phyloP scores from a whole-genome alignment of 345 rosid genomes.

The Brassica cretica region DNA sequence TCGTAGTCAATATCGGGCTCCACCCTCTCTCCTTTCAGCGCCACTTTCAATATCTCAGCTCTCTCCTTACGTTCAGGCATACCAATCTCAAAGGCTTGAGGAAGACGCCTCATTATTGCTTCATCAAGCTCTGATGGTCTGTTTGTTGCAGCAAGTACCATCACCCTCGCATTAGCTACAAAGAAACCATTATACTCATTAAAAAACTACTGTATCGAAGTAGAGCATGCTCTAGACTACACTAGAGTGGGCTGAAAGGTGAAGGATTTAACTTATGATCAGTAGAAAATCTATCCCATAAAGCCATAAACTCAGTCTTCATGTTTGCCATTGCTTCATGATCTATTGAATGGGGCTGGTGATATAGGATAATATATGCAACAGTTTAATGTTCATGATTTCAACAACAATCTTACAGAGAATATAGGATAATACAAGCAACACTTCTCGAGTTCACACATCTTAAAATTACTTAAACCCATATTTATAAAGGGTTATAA shows the following conservation, averaged over 20 bases:
- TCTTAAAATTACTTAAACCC: neutral
- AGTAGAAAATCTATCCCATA: constrained; percentile 98
- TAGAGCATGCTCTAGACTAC: neutral
- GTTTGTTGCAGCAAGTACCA: constrained; percentile 98
- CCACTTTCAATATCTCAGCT: constrained; percentile 76
- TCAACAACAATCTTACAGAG: neutral
- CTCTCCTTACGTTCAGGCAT: constrained; percentile 44
- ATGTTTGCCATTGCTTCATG: constrained; percentile 88
- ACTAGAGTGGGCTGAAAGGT: neutral
- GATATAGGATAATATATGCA: neutral
- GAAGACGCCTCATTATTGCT: constrained; percentile 57
- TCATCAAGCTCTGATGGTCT: constrained; percentile 73
- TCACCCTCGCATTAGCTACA: constrained; percentile 82
- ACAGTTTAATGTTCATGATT: neutral
- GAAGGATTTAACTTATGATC: constrained; percentile 68
- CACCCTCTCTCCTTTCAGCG: constrained; percentile 49
- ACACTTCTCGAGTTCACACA: neutral
- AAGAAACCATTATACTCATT: constrained; percentile 22
- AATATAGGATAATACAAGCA: neutral
- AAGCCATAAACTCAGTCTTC: constrained; percentile 40
- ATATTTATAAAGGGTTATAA: neutral
- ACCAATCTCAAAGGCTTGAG: too few relatives aligned
- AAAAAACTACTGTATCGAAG: neutral
- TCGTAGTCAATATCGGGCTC: constrained; percentile 67
- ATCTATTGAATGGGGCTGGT: constrained; percentile 84